phyloP scores from a whole-genome alignment of 2,329 filamentous ascomycete species.

The Leptodontidium sp. region DNA sequence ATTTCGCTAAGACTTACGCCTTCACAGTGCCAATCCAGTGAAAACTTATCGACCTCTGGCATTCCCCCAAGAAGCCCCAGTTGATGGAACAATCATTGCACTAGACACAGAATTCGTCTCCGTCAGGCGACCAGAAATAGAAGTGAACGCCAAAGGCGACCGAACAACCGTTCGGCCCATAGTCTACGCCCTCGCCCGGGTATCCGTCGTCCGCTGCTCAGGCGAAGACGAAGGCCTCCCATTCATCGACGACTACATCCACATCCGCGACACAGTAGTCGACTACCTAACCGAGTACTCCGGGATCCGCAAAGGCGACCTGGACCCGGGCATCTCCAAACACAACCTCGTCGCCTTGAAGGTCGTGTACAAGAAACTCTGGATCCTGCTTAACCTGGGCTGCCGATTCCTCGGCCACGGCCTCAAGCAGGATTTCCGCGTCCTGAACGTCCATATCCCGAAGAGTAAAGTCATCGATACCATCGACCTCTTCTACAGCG shows the following conservation, averaged over 20 bases:
- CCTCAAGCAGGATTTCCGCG: constrained; percentile 93
- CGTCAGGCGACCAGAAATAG: constrained; percentile 90
- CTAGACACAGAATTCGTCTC: constrained; percentile 97
- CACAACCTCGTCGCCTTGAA: constrained; percentile 91
- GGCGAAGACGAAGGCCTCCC: constrained; percentile 82
- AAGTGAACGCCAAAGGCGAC: constrained; percentile 93
- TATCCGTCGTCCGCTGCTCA: constrained; percentile 85
- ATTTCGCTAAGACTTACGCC: neutral
- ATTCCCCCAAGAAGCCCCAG: constrained; percentile 68
- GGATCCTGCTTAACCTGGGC: constrained; percentile 93
- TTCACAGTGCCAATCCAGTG: constrained; percentile 51
- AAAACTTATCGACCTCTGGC: constrained; percentile 69
- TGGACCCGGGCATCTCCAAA: constrained; percentile 78
- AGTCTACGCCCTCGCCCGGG: constrained; percentile 89
- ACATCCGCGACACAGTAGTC: constrained; percentile 87
- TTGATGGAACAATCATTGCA: constrained; percentile 78
- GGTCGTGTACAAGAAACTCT: constrained; percentile 95
- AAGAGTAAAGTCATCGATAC: constrained; percentile 93
- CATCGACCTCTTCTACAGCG: constrained; percentile 87
- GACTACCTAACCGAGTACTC: constrained; percentile 96
- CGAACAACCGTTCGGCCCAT: constrained; percentile 91
- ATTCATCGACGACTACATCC: constrained; percentile 98
- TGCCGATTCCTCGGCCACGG: constrained; percentile 95
- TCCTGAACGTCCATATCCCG: constrained; percentile 97
- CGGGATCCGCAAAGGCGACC: constrained; percentile 84